Base-by-base conservation (phyloP, 2,329 filamentous ascomycete species). In the Tolypocladium tundrense region DNA sequence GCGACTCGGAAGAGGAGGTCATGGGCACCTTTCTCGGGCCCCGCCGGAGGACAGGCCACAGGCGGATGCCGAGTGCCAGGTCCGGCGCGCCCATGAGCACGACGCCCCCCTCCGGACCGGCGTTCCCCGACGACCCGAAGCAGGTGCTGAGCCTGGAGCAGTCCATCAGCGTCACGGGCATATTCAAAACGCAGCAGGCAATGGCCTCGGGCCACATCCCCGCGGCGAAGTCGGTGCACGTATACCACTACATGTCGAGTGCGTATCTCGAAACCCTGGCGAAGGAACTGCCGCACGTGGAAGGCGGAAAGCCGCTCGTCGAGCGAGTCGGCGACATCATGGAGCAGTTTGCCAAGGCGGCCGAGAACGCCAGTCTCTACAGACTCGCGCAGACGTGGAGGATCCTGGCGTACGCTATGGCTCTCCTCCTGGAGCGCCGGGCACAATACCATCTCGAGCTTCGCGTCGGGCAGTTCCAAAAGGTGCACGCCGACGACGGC, bases 1-100 rank as follows among this genome's bases (percentile, higher is more conserved):
- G 83, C 62, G 84, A 87, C 62, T 87, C 84, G 0, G 84, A 87
- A 64, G 84, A 87, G 61, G 84, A 87, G 55, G 81, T 82, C 0
- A 74, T 85, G 7, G 81, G 80, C 3, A 84, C 76, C 60, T 87
- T 87, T 64, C 69, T 87, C 2, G 79, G 79, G 0, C 72, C 80
- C 9, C 75, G 71, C 58, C 73, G 70, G 54, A 73, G 70, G 42
- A 65, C 61, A 19, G 66, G 71, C 48, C 71, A 76, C 59, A 75
- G 72, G 62, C 75, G 79, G 24, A 72, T 76, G 52, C 65, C 71
- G 2, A 78, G 75, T 61, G 70, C 71, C 45, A 76, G 79, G 54
- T 73, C 78, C 13, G 69, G 67, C 14, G 72, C 73, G 54, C 66
- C 70, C 0, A 58, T 83, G 53, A 85, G 79, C 69, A 81, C 80